Base-by-base conservation (phyloP, 352 stramenopile species). In the Globisporangium paddicum region DNA sequence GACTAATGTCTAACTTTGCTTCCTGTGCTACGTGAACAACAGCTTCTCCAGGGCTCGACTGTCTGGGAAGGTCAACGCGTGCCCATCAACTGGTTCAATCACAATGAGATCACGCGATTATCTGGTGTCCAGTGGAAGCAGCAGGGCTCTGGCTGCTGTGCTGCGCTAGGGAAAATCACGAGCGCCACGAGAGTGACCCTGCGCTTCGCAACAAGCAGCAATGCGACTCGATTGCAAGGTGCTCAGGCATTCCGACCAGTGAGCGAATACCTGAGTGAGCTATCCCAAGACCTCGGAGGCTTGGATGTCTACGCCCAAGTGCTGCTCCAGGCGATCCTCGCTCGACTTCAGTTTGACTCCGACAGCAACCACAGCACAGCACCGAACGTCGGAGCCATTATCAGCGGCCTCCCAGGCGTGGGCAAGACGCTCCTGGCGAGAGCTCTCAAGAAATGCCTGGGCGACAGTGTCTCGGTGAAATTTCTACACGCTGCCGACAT, bases 401-500 rank as follows among this genome's bases (percentile, higher is more conserved):
- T 93, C 25, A 86, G 69, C 50, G 86, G 86, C 16, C 65, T 90
- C 2, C 78, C 86, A 45, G 86, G 83, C 32, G 70, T 87, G 19
- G 86, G 86, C 45, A 95, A 95, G 58, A 91, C 83, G 0, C 62
- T 55, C 3, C 56, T 95, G 18, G 67, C 69, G 10, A 83, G 77
- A 38, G 67, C 54, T 0, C 64, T 90, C 34, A 80, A 67, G 38
- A 67, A 73, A 14, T 58, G 41, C 30, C 34, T 87, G 5, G 61
- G 62, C 2, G 46, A 19, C 16, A 21, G 16, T 5, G 71, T 91
- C 38, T 65, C 66, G 5, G 61, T 73, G 13, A 67, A 69, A 26
- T 87, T 81, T 23, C 40, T 95, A 18, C 75, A 85, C 45, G 96
- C 93, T 3, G 88, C 95, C 0, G 95, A 98, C 66, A 87, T 98